Conservation (phyloP, 345 rosid species). For the Sisymbrium altissimum region DNA sequence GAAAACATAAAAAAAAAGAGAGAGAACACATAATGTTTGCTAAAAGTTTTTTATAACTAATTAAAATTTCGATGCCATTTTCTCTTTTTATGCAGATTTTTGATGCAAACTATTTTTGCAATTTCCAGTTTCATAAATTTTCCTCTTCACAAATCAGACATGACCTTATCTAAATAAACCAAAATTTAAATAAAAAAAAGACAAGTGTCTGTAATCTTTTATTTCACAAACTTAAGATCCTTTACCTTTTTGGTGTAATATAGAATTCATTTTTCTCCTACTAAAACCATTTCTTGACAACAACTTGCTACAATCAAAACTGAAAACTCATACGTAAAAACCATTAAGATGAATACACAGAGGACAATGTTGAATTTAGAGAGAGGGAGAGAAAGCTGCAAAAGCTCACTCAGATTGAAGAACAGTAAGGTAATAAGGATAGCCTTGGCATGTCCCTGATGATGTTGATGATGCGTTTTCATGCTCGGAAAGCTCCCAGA, state of each 20-base stretch:
- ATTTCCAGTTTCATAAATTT: background rate
- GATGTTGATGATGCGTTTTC: constrained; percentile 35
- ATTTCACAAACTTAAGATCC: constrained; percentile 7
- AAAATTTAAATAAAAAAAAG: background rate
- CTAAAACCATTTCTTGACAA: constrained; percentile 9
- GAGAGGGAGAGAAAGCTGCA: background rate
- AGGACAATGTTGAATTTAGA: background rate
- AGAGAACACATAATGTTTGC: no score
- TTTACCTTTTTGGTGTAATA: background rate
- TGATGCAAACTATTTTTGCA: no score
- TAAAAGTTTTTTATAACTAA: no score
- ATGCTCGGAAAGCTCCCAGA: constrained; percentile 54
- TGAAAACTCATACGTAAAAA: constrained; percentile 8
- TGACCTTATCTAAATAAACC: background rate
- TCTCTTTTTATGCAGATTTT: no score
- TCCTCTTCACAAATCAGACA: background rate
- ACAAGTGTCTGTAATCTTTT: background rate
- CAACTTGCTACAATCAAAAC: constrained; percentile 28
- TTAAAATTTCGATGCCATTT: no score
- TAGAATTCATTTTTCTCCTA: constrained; percentile 9
- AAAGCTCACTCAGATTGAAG: constrained; percentile 46
- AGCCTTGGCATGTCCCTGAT: constrained; percentile 68
- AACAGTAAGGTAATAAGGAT: constrained; percentile 65
- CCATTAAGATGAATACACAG: constrained; percentile 29
- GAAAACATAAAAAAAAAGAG: no score